Base-by-base conservation (phyloP, 108 stramenopile species). In the Cyclostephanos tholiformis region DNA sequence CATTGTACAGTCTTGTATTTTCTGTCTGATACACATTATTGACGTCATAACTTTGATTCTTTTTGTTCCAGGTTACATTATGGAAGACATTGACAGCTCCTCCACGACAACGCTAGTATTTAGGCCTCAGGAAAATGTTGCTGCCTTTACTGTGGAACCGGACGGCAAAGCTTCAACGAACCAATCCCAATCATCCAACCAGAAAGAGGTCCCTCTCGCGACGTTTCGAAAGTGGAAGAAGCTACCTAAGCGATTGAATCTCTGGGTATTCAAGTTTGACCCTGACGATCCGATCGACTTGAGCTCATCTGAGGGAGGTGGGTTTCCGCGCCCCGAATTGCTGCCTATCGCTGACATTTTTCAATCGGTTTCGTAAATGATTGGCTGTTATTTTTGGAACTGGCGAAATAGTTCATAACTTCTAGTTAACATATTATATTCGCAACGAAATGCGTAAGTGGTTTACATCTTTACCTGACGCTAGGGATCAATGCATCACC, bases 241-340 rank as follows among this genome's bases (percentile, higher is more conserved):
- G 46, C 62, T 85, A 27, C 63, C 75, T 11, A 85, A 85, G 52
- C 74, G 82, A n/a, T 44, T 85, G 16, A 74, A 79, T 38, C 38
- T 85, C 27, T 85, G 78, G 79, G 82, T 80, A 29, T 85, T 79
- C 79, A 66, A 65, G 41, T 80, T 83, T 22, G 79, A 85, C 52
- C 64, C 69, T 12, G 38, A 80, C 16, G 46, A 83, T 67, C 75
- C 82, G 12, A 77, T 74, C 12, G 82, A 83, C 46, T 69, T 77
- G 69, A 71, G 74, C 43, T 56, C 62, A 46, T 70, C 79, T 4
- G 84, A 79, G 39, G 82, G 69, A 43, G 85, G 79, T 26, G 85
- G 82, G 14, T 85, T 85, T 48, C 85, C 82, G 20, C 69, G 85
- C 29, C 85, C 85, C 6, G 85, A 85, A 13, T 29, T 85, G 65